Conservation (phyloP, 2,329 filamentous ascomycete genomes). For the Geoglossum cookeanum region DNA sequence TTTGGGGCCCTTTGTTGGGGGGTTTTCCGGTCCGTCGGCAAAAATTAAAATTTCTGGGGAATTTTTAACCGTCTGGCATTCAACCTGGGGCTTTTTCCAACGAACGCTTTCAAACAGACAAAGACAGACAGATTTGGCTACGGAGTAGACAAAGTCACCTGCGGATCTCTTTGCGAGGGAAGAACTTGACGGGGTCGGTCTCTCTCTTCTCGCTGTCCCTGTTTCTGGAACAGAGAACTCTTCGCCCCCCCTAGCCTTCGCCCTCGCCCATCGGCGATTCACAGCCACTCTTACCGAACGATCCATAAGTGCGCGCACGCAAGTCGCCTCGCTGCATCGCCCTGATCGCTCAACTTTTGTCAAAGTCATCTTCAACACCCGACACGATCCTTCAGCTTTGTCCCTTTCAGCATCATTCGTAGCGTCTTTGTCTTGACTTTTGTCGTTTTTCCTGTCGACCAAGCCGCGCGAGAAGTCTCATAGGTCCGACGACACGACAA, state of each 20-base stretch:
- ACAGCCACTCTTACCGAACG: background rate
- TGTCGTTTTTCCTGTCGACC: background rate
- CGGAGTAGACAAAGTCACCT: background rate
- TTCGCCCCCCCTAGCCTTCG: background rate
- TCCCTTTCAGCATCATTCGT: background rate
- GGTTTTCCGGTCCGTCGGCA: background rate
- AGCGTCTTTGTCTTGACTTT: background rate
- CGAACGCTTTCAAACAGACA: no score
- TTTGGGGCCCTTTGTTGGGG: background rate
- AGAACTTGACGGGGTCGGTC: background rate
- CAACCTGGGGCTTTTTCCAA: no score
- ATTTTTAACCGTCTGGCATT: no score
- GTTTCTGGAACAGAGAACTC: background rate
- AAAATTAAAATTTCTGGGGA: background rate
- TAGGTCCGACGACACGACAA: background rate
- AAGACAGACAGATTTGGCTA: no score
- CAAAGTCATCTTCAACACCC: background rate
- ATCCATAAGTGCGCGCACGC: background rate
- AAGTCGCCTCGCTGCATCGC: constrained; percentile 1
- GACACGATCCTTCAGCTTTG: constrained; percentile 2
- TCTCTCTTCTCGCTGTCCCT: background rate
- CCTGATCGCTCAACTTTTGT: background rate
- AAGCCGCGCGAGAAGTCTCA: background rate
- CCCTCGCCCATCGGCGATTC: background rate
- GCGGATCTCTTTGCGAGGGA: background rate